These are phyloP conservation scores for Tilletia horrida DNA, from an alignment of 1,284 basidiomycete genomes.

Conservation along the genomic window DNA sequence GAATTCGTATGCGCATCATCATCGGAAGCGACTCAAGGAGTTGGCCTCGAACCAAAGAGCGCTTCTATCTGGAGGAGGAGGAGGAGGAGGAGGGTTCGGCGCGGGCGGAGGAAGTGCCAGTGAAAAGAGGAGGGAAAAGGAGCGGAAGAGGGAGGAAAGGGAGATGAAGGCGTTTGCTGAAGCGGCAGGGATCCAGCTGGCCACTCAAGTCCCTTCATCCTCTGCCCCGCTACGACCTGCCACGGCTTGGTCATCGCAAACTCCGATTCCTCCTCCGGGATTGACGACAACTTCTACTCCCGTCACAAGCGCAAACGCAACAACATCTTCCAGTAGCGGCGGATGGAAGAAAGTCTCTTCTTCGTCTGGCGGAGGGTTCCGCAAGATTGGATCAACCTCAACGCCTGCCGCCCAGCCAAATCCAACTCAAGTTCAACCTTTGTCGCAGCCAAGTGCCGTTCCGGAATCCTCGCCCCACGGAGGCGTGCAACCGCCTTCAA, in stretches of 20 bases:
- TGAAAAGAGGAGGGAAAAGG: conserved; percentile 3
- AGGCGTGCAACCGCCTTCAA: no score
- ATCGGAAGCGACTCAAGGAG: conserved; percentile 4
- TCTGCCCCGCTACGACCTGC: background rate
- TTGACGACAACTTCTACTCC: no score
- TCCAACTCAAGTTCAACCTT: no score
- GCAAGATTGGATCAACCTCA: background rate
- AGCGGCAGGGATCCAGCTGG: background rate
- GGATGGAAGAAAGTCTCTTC: background rate
- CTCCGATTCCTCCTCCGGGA: no score
- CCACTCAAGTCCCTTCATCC: background rate
- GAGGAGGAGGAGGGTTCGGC: background rate
- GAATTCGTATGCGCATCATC: conserved; percentile 13
- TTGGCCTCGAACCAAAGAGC: background rate
- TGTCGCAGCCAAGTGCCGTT: no score
- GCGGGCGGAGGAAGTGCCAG: background rate
- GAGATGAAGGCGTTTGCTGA: conserved; percentile 4
- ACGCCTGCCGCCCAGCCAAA: no score
- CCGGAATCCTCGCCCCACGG: no score
- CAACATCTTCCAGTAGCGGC: background rate
- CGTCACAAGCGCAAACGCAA: no score
- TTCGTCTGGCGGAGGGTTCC: background rate
- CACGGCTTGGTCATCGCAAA: no score
- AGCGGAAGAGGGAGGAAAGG: conserved; percentile 14
- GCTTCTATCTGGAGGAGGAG: background rate